These are phyloP conservation scores for Ustilago trichophora DNA, from an alignment of 1,284 basidiomycete genomes.

Conservation along the genomic window DNA sequence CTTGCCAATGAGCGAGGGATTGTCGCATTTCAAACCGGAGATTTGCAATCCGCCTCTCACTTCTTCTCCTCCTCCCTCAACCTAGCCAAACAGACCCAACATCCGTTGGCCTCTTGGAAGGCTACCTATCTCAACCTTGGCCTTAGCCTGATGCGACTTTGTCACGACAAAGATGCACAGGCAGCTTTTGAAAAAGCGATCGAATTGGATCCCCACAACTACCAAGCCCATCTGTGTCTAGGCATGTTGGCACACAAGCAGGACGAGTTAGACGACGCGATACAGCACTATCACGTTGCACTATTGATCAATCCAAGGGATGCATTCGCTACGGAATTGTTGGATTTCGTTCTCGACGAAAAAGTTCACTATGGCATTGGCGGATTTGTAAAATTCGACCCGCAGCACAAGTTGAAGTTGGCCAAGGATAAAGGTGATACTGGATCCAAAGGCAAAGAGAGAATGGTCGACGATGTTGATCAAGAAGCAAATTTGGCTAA, in stretches of 20 bases:
- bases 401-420: slow-evolving; percentile 2
- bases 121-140: slow-evolving; percentile 76
- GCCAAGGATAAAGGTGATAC: too few relatives aligned
- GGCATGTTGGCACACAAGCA: slow-evolving; percentile 56
- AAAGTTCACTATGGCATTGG: slow-evolving; percentile 30
- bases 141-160: slow-evolving; percentile 31
- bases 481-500: too few relatives aligned
- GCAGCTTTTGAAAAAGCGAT: slow-evolving; percentile 43
- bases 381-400: slow-evolving; percentile 21
- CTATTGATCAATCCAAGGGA: slow-evolving; percentile 51
- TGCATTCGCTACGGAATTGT: slow-evolving; percentile 44
- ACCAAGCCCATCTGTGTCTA: slow-evolving; percentile 53
- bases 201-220: slow-evolving; percentile 55
- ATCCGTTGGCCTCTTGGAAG: slow-evolving; percentile 82
- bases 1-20: slow-evolving; percentile 92
- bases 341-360: slow-evolving; percentile 53
- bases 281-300: slow-evolving; percentile 58
- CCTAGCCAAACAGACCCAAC: slow-evolving; percentile 75
- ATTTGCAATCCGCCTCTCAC: slow-evolving; percentile 75
- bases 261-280: slow-evolving; percentile 53
- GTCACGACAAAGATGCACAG: slow-evolving; percentile 37
- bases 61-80: slow-evolving; percentile 70
- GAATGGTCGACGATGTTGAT: too few relatives aligned
- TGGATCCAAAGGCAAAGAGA: too few relatives aligned
- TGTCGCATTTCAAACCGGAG: slow-evolving; percentile 83